Evolutionary conservation across 345 rosid genomes (phyloP).

Genomic region (Mangifera indica): DNA sequence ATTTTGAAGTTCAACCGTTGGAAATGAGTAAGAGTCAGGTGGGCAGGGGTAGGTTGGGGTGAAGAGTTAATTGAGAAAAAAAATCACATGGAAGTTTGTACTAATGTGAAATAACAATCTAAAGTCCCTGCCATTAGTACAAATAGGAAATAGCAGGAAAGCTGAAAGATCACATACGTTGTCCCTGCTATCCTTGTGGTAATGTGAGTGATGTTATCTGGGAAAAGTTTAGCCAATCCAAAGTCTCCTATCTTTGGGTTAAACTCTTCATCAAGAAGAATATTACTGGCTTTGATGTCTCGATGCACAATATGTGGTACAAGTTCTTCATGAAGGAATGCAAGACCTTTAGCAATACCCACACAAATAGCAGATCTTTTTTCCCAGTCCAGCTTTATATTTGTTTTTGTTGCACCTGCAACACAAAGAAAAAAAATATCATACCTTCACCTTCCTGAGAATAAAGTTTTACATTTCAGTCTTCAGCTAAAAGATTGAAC

Average conservation of each 20-base stretch:
- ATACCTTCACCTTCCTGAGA: not conserved
- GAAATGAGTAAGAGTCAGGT: not conserved
- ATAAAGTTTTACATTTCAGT: not conserved
- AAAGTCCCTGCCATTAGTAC: no score
- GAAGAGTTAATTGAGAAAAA: not conserved
- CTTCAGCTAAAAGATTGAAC: conserved; percentile 1
- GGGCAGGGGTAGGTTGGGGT: not conserved
- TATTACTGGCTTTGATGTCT: conserved; percentile 92
- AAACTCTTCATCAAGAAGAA: conserved; percentile 76
- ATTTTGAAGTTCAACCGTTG: not conserved
- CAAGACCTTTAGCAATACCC: conserved; percentile 81
- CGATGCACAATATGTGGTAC: conserved; percentile 86
- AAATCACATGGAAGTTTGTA: no score
- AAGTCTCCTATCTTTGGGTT: conserved; percentile 94
- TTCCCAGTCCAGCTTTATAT: conserved; percentile 63
- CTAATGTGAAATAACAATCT: no score
- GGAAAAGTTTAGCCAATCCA: conserved; percentile 95
- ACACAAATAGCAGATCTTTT: conserved; percentile 75
- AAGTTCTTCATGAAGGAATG: conserved; percentile 84
- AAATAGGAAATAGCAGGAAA: conserved; percentile 6
- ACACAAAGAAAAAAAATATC: conserved; percentile 3
- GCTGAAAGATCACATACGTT: conserved; percentile 50
- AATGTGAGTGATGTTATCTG: conserved; percentile 89
- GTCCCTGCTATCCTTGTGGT: conserved; percentile 96
- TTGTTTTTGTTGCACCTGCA: conserved; percentile 46